Base-by-base conservation (phyloP, 345 rosid genomes). In the Syzygium aromaticum region DNA sequence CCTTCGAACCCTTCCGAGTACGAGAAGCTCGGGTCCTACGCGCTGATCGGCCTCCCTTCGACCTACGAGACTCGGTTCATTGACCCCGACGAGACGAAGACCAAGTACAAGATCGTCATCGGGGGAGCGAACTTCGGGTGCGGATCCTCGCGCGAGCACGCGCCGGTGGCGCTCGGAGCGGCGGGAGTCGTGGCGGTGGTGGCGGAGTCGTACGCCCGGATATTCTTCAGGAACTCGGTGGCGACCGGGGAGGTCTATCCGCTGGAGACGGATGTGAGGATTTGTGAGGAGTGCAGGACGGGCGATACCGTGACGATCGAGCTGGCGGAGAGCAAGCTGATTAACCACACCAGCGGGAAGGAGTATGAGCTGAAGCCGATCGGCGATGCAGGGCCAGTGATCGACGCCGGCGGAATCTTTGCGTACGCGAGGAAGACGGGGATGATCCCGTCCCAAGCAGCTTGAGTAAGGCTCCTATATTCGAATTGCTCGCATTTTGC, bases 91-190 rank as follows among this genome's bases (percentile, higher is more conserved):
- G 92, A 94, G 87, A 90, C 85, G 82, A 96, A 96, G 86, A 93
- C 98, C 3, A 93, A 91, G 85, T 97, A 94, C 92, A 63, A 95
- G 0, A 95, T 97, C 85, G 88, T 97, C 46, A 92, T 97, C 63
- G 98, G 89, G 1, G 99, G 98, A 4, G 97, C 92, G n/a, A 97
- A 97, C 87, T 97, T 97, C 54, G 98, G 99, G 25, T 97, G 99
- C 82, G 99, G 98, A 2, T 97, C 99, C 8, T 97, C 99, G 1
- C 93, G 99, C 30, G 99, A 97, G 91, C 99, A 96, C 88, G 99
- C 98, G 8, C 99, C 99, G 19, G 98, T 97, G 46, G 96, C 98
- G 16, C 88, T 97, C 1, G 99, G 99, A 0, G 99, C 99, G 7
- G 97, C 99, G 7, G 99, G 99, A 54, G 96, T 92, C 14, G 90